These are phyloP conservation scores for Glaciozyma martinii DNA, from an alignment of 768 basidiomycete species.

Conservation along the genomic window DNA sequence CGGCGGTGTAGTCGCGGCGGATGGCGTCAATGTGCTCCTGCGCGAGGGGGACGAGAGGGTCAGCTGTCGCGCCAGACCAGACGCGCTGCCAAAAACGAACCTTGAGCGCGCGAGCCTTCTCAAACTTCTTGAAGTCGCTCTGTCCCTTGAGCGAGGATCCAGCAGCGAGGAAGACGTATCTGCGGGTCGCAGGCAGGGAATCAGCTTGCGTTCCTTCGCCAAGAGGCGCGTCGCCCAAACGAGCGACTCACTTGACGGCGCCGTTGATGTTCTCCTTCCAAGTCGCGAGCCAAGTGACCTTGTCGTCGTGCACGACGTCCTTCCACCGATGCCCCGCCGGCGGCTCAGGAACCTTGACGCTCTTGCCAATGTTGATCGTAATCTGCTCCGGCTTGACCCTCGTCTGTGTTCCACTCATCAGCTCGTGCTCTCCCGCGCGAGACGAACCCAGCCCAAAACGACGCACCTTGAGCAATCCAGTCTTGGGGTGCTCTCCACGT, in stretches of 20 bases:
- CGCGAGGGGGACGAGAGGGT: neutral
- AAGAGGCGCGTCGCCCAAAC: neutral
- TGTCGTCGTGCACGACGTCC: conserved; percentile 76
- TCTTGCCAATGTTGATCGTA: conserved; percentile 82
- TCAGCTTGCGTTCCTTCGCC: neutral
- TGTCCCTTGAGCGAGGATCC: conserved; percentile 96
- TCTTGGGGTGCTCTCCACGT: conserved; percentile 96
- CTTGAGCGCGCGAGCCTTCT: conserved; percentile 94
- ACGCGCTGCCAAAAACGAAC: conserved; percentile 42
- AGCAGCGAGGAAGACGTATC: conserved; percentile 97
- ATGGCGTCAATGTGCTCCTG: conserved; percentile 87
- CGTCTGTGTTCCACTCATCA: conserved; percentile 45
- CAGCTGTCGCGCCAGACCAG: neutral
- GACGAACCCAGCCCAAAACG: neutral
- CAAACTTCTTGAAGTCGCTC: conserved; percentile 94
- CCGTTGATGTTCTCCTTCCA: conserved; percentile 99
- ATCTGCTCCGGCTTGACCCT: conserved; percentile 92
- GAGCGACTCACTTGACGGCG: conserved; percentile 38
- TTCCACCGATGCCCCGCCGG: conserved; percentile 92
- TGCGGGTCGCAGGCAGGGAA: conserved; percentile 49
- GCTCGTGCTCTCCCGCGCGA: neutral
- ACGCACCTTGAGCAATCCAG: conserved; percentile 80
- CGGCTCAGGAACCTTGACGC: conserved; percentile 65
- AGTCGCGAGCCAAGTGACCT: conserved; percentile 96
- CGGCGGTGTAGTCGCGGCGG: conserved; percentile 72